Evolutionary conservation across 352 stramenopile genomes (phyloP).

Genomic region (Phytophthora podocarpi): DNA sequence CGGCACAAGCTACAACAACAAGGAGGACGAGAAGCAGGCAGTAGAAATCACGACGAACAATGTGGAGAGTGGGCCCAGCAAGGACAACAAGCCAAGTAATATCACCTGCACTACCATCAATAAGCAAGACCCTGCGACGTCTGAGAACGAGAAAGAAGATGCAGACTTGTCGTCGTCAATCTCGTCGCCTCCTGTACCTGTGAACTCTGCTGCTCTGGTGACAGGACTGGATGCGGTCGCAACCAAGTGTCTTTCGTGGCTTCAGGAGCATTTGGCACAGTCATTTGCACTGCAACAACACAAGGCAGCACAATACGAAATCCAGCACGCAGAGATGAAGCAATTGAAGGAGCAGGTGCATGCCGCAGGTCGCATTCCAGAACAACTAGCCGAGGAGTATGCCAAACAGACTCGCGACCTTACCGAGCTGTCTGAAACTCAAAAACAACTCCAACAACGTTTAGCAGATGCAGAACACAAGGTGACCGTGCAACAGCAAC

Average conservation of each 20-base stretch:
- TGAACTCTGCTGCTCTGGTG: conserved; percentile 37
- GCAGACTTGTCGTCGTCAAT: conserved; percentile 10
- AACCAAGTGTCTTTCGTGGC: conserved; percentile 58
- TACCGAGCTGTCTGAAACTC: conserved; percentile 29
- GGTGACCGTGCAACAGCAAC: conserved; percentile 28
- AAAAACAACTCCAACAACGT: conserved; percentile 26
- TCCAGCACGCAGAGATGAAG: conserved; percentile 52
- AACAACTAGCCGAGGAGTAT: conserved; percentile 33
- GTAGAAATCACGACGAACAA: neutral
- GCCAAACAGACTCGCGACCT: conserved; percentile 39
- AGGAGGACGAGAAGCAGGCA: neutral
- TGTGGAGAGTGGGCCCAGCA: neutral
- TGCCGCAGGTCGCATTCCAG: conserved; percentile 20
- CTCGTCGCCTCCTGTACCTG: conserved; percentile 5
- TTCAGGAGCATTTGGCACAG: conserved; percentile 55
- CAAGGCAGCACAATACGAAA: conserved; percentile 50
- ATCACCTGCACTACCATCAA: neutral
- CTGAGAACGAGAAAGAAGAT: neutral
- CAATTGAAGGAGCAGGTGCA: conserved; percentile 40
- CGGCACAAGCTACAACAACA: neutral
- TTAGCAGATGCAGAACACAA: conserved; percentile 16
- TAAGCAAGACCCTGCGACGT: conserved; percentile 6
- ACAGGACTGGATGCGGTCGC: conserved; percentile 49
- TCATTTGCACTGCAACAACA: conserved; percentile 51
- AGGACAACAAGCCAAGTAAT: neutral